Base-by-base conservation (phyloP, 148 eudicot genomes). In the Heliamphora exappendiculata region DNA sequence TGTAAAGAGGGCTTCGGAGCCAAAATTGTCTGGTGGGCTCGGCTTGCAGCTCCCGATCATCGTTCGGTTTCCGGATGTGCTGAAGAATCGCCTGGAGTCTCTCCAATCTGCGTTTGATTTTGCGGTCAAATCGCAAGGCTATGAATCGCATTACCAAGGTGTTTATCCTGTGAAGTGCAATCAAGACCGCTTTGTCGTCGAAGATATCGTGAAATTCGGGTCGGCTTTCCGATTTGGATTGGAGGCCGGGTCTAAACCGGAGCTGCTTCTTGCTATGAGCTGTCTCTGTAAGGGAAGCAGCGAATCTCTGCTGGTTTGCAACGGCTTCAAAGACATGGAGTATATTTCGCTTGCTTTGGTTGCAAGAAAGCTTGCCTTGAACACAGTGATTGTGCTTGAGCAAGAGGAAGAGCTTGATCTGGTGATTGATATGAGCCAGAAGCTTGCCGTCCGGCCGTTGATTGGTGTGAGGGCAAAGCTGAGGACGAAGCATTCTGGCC, bases 161-260 rank as follows among this genome's bases (percentile, higher is more conserved):
- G 97, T 95, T 12, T 95, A 95, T 74, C 98, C 98, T 0, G 98
- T 94, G 67, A 94, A 94, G 75, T 92, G 97, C 75, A 92, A 92
- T 63, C 98, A 94, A 66, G 97, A 95, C 36, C 63, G 89, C 28
- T 95, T 88, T 26, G 79, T 95, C 1, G 96, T 95, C 1, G 98
- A 95, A 47, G 97, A 95, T 73, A 95, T 95, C 11, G 98, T 95
- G 4, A 82, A 79, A 17, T 88, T 92, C 41, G 97, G 98, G n/a
- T 74, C 87, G 11, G 54, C 74, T 0, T 94, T 92, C 78, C 81
- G 97, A 53, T 95, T 95, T 71, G 98, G 98, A 12, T 79, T 95
- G 13, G 98, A 95, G 62, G 97, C 97, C 17, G 98, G 98, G 19
- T 92, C 98, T n/a, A 95, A 95, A 54, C 98, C 98, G 1, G 98